Percentiles rank a stretch among this genome's conserved stretches.
phyloP scores from a whole-genome alignment of 371 early-diverging fungal genomes.

The Mortierella sp. region DNA sequence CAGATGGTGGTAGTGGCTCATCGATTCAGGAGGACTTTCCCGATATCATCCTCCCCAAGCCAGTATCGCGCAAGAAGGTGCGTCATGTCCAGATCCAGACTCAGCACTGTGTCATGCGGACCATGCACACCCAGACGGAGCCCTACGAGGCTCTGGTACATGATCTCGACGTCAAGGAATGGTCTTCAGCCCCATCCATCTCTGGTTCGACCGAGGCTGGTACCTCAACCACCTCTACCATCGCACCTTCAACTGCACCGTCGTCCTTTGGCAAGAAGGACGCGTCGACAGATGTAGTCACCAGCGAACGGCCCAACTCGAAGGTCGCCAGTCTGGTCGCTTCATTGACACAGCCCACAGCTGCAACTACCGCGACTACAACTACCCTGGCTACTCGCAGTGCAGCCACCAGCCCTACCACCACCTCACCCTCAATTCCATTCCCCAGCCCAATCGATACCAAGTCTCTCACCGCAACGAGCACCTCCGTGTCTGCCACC shows the following conservation, averaged over 20 bases:
- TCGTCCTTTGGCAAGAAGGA: neutral
- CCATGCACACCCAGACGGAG: slow-evolving; percentile 53
- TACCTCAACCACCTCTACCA: neutral
- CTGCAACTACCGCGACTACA: slow-evolving; percentile 16
- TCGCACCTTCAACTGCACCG: neutral
- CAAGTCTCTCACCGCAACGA: neutral
- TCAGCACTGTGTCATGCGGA: slow-evolving; percentile 53
- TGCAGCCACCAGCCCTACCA: neutral
- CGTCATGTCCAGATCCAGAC: slow-evolving; percentile 58
- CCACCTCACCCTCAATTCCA: slow-evolving; percentile 2
- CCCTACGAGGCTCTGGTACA: slow-evolving; percentile 24
- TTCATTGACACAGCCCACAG: slow-evolving; percentile 25
- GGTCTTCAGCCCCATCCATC: slow-evolving; percentile 13
- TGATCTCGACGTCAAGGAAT: slow-evolving; percentile 23
- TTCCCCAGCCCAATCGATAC: slow-evolving; percentile 8
- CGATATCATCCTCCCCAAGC: slow-evolving; percentile 35
- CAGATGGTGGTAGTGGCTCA: neutral
- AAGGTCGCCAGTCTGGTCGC: slow-evolving; percentile 25
- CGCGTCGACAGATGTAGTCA: neutral
- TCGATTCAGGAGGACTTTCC: slow-evolving; percentile 9
- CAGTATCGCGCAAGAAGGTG: slow-evolving; percentile 40
- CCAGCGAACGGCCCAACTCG: slow-evolving; percentile 16
- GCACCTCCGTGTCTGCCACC: neutral
- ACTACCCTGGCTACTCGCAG: slow-evolving; percentile 11
- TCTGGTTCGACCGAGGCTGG: slow-evolving; percentile 1